Conservation (phyloP, 352 stramenopile species). For the Aphanomyces euteiches region DNA sequence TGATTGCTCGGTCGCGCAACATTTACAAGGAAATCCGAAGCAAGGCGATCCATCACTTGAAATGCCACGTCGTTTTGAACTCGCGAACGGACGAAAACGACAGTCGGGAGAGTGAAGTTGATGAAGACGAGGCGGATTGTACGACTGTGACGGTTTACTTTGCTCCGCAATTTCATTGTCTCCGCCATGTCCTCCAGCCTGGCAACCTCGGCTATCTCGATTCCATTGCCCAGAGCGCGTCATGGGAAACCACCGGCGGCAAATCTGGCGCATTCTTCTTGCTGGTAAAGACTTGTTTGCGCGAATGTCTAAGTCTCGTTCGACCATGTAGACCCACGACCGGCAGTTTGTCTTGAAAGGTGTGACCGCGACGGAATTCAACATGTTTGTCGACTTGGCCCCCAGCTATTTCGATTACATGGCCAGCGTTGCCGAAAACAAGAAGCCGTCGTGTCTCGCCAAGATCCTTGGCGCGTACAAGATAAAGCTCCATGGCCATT, state of each 20-base stretch:
- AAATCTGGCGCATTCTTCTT: slow-evolving; percentile 86
- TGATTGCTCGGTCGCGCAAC: slow-evolving; percentile 11
- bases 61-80: slow-evolving; percentile 31
- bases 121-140: slow-evolving; percentile 27
- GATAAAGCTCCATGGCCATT: slow-evolving; percentile 41
- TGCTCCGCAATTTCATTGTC: slow-evolving; percentile 74
- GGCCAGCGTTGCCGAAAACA: slow-evolving; percentile 51
- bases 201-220: slow-evolving; percentile 80
- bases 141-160: slow-evolving; percentile 77
- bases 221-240: slow-evolving; percentile 70
- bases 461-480: slow-evolving; percentile 85
- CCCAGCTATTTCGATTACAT: slow-evolving; percentile 87
- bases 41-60: slow-evolving; percentile 24
- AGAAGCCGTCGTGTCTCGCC: slow-evolving; percentile 66
- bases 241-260: slow-evolving; percentile 70
- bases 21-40: slow-evolving; percentile 30
- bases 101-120: neutral
- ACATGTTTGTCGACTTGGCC: slow-evolving; percentile 88
- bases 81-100: neutral
- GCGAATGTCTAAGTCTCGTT: slow-evolving; percentile 18
- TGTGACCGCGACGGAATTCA: slow-evolving; percentile 82
- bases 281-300: slow-evolving; percentile 42
- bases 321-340: slow-evolving; percentile 57
- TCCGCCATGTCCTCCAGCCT: slow-evolving; percentile 58
- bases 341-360: slow-evolving; percentile 82